Conservation (phyloP, 1,284 basidiomycete genomes). For the Bondarzewia mesenterica region DNA sequence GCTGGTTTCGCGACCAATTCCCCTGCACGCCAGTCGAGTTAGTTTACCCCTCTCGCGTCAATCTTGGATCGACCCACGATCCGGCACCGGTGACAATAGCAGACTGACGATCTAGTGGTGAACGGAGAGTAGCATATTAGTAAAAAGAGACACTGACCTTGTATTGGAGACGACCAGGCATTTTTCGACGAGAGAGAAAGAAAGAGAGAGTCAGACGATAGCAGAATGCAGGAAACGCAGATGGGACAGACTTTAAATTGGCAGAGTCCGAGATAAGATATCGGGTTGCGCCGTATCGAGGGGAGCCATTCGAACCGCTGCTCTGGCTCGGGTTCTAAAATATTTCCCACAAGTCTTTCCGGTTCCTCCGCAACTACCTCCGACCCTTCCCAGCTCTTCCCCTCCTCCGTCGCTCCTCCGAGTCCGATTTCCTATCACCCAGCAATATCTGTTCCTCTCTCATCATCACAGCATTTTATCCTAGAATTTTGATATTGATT, state of each 20-base stretch:
- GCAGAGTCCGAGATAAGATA: background rate
- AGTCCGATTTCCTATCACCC: background rate
- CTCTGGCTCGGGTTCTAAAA: background rate
- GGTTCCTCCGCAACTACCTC: background rate
- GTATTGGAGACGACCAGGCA: constrained; percentile 56
- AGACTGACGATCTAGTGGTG: constrained; percentile 34
- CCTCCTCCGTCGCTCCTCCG: background rate
- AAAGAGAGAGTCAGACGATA: background rate
- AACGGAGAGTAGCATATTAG: background rate
- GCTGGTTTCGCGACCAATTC: constrained; percentile 90
- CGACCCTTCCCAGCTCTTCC: too few relatives aligned
- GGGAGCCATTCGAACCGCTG: background rate
- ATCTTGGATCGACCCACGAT: constrained; percentile 48
- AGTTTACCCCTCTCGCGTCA: background rate
- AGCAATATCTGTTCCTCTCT: too few relatives aligned
- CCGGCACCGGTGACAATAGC: constrained; percentile 81
- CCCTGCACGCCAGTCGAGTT: constrained; percentile 35
- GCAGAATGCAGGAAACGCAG: too few relatives aligned
- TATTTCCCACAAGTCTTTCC: background rate
- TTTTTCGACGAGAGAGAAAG: background rate
- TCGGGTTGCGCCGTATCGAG: background rate
- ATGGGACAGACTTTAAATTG: background rate
- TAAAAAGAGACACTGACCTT: constrained; percentile 43
- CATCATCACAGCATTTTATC: too few relatives aligned
- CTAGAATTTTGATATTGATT: too few relatives aligned